phyloP scores from a whole-genome alignment of 805 yeast species.

The Ogataea neopini region DNA sequence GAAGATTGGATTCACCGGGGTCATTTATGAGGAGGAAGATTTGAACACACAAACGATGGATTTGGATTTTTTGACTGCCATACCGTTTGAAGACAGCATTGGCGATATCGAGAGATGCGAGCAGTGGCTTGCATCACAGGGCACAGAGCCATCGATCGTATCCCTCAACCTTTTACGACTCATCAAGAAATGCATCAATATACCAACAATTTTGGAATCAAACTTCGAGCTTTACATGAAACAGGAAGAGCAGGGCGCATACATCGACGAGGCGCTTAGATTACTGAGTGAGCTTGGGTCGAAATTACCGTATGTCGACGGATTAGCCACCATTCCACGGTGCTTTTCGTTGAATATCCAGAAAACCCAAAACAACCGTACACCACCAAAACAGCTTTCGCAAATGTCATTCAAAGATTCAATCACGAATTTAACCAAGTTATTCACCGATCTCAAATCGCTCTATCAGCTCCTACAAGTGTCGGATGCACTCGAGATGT shows the following conservation, averaged over 20 bases:
- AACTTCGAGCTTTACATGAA: conserved; percentile 14
- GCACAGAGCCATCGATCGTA: too few relatives aligned
- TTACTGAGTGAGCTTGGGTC: conserved; percentile 9
- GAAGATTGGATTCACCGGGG: conserved; percentile 53
- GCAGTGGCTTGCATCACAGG: conserved; percentile 31
- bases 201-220: conserved; percentile 11
- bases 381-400: conserved; percentile 43
- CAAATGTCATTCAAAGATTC: conserved; percentile 26
- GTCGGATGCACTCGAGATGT: conserved; percentile 28
- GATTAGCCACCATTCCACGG: conserved; percentile 33
- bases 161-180: conserved; percentile 8
- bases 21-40: conserved; percentile 75
- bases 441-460: conserved; percentile 41
- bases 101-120: conserved; percentile 36
- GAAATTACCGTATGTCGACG: conserved; percentile 20
- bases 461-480: conserved; percentile 37
- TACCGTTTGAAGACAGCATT: conserved; percentile 20
- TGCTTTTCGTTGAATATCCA: conserved; percentile 51
- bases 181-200: conserved; percentile 7
- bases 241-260: conserved; percentile 1
- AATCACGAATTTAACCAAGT: conserved; percentile 18
- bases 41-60: conserved; percentile 65
- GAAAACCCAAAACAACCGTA: conserved; percentile 45
- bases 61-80: conserved; percentile 39
- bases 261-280: conserved; percentile 10